Conservation (phyloP, 1,139 yeast species). For the Hyphopichia buzzinii region DNA sequence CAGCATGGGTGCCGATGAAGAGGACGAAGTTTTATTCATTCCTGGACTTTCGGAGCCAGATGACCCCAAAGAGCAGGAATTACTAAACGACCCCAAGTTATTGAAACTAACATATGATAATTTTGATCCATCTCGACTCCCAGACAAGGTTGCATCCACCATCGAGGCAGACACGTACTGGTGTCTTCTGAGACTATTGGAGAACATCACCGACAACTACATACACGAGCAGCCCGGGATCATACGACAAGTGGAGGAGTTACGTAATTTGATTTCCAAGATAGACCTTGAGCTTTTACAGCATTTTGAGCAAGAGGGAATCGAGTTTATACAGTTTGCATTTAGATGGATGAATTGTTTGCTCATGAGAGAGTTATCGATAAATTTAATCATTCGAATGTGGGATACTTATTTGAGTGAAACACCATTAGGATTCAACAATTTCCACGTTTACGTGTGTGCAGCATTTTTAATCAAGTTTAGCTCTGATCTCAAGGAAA, state of each 20-base stretch:
- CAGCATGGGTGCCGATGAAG: conserved; percentile 14
- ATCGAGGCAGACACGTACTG: conserved; percentile 95
- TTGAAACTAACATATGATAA: conserved; percentile 27
- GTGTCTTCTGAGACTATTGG: conserved; percentile 88
- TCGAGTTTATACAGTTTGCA: conserved; percentile 91
- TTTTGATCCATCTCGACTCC: conserved; percentile 63
- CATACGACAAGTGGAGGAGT: conserved; percentile 79
- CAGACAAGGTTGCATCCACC: conserved; percentile 40
- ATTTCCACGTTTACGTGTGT: conserved; percentile 94
- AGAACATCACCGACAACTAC: conserved; percentile 93
- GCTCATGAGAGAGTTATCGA: conserved; percentile 86
- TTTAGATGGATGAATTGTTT: conserved; percentile 99
- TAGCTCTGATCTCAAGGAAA: conserved; percentile 70
- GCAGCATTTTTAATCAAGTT: conserved; percentile 95
- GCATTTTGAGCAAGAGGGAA: conserved; percentile 76
- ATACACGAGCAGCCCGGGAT: conserved; percentile 99
- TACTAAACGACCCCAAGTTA: conserved; percentile 29
- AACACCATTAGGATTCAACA: conserved; percentile 83
- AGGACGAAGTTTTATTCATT: conserved; percentile 30
- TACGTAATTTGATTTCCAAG: conserved; percentile 72
- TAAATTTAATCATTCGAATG: conserved; percentile 81
- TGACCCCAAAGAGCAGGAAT: conserved; percentile 25
- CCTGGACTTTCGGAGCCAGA: conserved; percentile 35
- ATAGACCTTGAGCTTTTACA: conserved; percentile 71
- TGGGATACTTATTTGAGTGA: conserved; percentile 97